Evolutionary conservation across 305 asterid species (phyloP), one percentile per base, ranked within the genome.

Genomic region (Rubia tinctorum): DNA sequence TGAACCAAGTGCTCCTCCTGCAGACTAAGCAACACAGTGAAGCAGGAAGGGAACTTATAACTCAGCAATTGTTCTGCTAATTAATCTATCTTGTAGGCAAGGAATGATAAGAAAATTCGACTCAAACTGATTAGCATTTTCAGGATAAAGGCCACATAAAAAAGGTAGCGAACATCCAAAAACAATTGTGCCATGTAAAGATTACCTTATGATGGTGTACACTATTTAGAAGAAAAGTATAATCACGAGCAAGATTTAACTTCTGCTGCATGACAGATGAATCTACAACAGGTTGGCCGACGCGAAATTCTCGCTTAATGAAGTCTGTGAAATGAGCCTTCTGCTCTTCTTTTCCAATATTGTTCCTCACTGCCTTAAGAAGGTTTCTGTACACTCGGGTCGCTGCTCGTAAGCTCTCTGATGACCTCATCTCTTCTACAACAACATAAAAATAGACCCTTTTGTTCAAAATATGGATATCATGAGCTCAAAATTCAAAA

Each of bases 161-260:
- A 23, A n/a, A 4, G 68, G 22, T 39, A 5, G 18, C 0, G 59
- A 77, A 34, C 4, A 44, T 59, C 5, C 9, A 58, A 44, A 44
- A 27, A 71, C 53, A 13, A 71, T 34, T 7, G 74, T 0, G 66
- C 1, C 44, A 69, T 14, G 0, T 61, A 40, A 72, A 59, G 58
- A 60, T 34, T 62, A 91, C 98, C 98, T 88, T 91, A 56, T 91
- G 96, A 75, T 91, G 93, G 77, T 91, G 97, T 45, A 94, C 93
- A 80, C 91, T 94, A 81, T 87, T 91, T 25, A 94, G 90, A 73
- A 87, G 84, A 70, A 75, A 74, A 40, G 95, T 65, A 78, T 92
- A 94, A 80, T 89, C 88, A 75, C 69, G 73, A 69, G 99, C 97
- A 71, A 94, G 93, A 85, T 83, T 89, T 80, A 89, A 53, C 53